Evolutionary conservation across 78 protist genomes (phyloP).

Genomic region (Tieghemostelium lacteum): DNA sequence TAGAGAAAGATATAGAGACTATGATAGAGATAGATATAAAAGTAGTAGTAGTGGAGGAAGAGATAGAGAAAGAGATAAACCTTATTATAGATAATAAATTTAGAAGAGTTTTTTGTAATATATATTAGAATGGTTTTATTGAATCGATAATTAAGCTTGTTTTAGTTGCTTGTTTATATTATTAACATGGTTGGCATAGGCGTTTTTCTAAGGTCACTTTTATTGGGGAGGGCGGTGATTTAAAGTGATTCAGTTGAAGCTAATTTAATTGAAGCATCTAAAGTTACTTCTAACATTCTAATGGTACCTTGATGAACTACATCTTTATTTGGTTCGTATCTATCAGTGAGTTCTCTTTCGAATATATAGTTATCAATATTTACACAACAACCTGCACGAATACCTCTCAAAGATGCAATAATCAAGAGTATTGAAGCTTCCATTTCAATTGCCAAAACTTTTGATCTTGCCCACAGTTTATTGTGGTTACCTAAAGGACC

Average conservation of each 20-base stretch:
- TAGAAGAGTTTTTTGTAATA: too few species aligned
- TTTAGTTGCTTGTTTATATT: too few species aligned
- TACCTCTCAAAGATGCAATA: constrained; percentile 65
- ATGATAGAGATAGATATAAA: too few species aligned
- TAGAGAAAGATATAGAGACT: too few species aligned
- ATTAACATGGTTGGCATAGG: too few species aligned
- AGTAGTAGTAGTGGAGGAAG: too few species aligned
- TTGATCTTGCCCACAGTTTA: constrained; percentile 72
- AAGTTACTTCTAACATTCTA: constrained; percentile 63
- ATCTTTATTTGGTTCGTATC: constrained; percentile 77
- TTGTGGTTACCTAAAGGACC: constrained; percentile 82
- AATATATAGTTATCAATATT: constrained; percentile 80
- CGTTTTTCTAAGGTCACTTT: too few species aligned
- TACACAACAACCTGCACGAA: constrained; percentile 73
- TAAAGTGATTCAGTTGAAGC: neutral
- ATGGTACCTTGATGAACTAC: constrained; percentile 77
- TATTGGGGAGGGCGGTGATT: too few species aligned
- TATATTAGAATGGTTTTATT: too few species aligned
- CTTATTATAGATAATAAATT: too few species aligned
- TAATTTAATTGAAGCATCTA: constrained; percentile 43
- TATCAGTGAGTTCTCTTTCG: constrained; percentile 77
- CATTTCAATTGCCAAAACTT: constrained; percentile 79
- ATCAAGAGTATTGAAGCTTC: constrained; percentile 67
- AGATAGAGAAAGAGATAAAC: too few species aligned
- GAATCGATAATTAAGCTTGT: too few species aligned